phyloP scores from a whole-genome alignment of 23 red algal genomes.

The Gracilaria domingensis region DNA sequence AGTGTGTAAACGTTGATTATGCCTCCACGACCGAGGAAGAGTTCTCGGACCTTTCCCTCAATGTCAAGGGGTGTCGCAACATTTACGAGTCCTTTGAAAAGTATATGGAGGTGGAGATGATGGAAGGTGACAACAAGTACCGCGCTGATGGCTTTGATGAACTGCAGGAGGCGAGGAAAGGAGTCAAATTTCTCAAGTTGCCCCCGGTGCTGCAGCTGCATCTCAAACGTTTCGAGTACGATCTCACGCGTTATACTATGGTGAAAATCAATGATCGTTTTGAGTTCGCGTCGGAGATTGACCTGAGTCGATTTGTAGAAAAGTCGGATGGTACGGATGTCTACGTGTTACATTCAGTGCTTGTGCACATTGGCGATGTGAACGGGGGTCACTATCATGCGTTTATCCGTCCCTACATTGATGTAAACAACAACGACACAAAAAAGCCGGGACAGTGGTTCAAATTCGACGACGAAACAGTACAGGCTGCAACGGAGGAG shows the following conservation, averaged over 20 bases:
- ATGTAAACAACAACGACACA: constrained; percentile 25
- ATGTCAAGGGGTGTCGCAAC: constrained; percentile 88
- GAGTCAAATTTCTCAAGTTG: constrained; percentile 89
- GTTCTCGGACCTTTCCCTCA: constrained; percentile 98
- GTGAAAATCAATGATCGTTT: constrained; percentile 99
- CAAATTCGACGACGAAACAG: constrained; percentile 98
- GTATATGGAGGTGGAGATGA: constrained; percentile 96
- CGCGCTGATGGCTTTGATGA: constrained; percentile 93
- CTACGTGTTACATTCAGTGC: constrained; percentile 94
- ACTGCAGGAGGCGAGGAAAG: constrained; percentile 90
- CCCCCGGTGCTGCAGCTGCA: constrained; percentile 97
- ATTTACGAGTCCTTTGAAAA: constrained; percentile 98
- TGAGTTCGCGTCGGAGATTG: constrained; percentile 86
- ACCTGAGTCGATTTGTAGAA: constrained; percentile 88
- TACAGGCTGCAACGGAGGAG: constrained; percentile 65
- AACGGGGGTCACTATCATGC: constrained; percentile 97
- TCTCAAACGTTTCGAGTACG: constrained; percentile 97
- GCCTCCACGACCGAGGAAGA: constrained; percentile 80
- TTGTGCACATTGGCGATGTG: constrained; percentile 99
- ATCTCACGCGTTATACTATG: constrained; percentile 80
- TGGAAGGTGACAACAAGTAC: constrained; percentile 99
- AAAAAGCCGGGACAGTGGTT: constrained; percentile 79
- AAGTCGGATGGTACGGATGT: constrained; percentile 71
- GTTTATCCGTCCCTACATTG: constrained; percentile 88
- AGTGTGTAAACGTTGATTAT: constrained; percentile 92